A percentile compares a stretch with the other conserved stretches of the same genome.
These are phyloP conservation scores for Scutellaria galericulata DNA, from an alignment of 257 asterid genomes.

Conservation along the genomic window DNA sequence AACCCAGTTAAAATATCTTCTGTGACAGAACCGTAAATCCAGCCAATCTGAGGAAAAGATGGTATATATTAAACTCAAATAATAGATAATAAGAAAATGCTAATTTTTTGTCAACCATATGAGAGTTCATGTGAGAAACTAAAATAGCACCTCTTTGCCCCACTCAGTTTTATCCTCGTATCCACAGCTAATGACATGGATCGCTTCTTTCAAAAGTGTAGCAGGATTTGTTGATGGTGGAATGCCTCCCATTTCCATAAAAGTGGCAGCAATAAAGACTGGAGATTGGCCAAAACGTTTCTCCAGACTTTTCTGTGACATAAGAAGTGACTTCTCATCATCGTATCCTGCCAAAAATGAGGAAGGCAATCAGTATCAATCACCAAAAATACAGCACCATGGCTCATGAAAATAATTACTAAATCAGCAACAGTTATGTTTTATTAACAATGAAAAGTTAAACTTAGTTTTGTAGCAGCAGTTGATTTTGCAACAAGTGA, in stretches of 20 bases:
- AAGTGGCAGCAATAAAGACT: slow-evolving; percentile 90
- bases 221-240: slow-evolving; percentile 85
- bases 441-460: no score
- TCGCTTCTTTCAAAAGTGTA: slow-evolving; percentile 90
- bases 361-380: no score
- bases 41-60: slow-evolving; percentile 65
- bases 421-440: neutral
- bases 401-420: neutral
- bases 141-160: slow-evolving; percentile 84
- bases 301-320: slow-evolving; percentile 97
- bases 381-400: no score
- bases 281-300: slow-evolving; percentile 97
- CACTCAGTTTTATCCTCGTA: slow-evolving; percentile 96
- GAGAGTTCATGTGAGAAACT: neutral
- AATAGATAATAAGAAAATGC: slow-evolving; percentile 1
- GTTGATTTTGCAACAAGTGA: no score
- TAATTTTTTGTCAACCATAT: neutral
- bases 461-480: no score
- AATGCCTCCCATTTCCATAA: slow-evolving; percentile 91
- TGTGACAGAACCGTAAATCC: slow-evolving; percentile 95
- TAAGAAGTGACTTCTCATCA: slow-evolving; percentile 71
- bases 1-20: slow-evolving; percentile 95
- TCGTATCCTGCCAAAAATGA: slow-evolving; percentile 59
- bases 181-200: slow-evolving; percentile 96
- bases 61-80: neutral